phyloP scores from a whole-genome alignment of 768 basidiomycete species.

The Calocera viscosa region DNA sequence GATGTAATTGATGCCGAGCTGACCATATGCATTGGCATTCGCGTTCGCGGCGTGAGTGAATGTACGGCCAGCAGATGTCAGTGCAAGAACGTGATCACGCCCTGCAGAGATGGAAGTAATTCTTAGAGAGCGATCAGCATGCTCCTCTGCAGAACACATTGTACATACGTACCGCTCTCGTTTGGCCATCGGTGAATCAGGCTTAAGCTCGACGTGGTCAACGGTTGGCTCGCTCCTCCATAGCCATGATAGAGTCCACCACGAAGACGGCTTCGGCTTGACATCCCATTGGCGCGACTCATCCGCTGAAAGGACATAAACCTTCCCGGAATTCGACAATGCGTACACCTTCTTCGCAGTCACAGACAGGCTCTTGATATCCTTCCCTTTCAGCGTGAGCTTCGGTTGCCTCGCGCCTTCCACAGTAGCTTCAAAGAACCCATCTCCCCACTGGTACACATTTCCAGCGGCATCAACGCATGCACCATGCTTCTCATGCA shows the following conservation, averaged over 20 bases:
- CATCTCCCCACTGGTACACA: constrained; percentile 73
- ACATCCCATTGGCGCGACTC: constrained; percentile 37
- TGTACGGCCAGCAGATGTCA: constrained; percentile 47
- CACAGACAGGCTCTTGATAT: constrained; percentile 44
- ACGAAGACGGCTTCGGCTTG: constrained; percentile 31
- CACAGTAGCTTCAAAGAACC: constrained; percentile 34
- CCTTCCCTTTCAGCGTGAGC: constrained; percentile 57
- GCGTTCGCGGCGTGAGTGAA: constrained; percentile 66
- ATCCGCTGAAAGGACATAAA: constrained; percentile 55
- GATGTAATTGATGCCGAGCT: constrained; percentile 65
- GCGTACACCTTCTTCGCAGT: constrained; percentile 47
- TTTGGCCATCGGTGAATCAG: constrained; percentile 43
- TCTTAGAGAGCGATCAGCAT: constrained; percentile 29
- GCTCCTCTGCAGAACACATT: background rate
- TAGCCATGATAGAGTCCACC: constrained; percentile 52
- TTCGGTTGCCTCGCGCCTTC: constrained; percentile 31
- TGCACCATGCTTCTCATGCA: constrained; percentile 55
- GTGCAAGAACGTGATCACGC: constrained; percentile 37
- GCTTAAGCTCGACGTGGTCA: constrained; percentile 45
- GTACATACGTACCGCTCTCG: constrained; percentile 47
- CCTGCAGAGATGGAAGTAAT: constrained; percentile 66
- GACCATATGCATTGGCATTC: constrained; percentile 65
- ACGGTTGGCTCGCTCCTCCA: constrained; percentile 41
- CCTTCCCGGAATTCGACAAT: constrained; percentile 59
- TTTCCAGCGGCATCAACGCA: constrained; percentile 71